These are phyloP conservation scores for Suillus brevipes DNA, from an alignment of 768 basidiomycete genomes.

Conservation along the genomic window DNA sequence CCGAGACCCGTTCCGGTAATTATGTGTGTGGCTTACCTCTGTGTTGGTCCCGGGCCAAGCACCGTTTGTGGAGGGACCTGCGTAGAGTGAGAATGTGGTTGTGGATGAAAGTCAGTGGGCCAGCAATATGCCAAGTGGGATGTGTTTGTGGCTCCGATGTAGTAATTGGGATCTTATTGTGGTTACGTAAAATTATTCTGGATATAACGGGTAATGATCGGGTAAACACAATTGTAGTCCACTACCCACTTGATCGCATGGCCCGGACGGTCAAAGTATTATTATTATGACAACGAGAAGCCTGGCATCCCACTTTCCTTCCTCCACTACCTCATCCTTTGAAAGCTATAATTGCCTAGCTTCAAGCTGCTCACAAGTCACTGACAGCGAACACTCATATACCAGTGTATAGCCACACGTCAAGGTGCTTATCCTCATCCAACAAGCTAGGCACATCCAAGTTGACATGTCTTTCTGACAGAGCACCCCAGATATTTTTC, in stretches of 20 bases:
- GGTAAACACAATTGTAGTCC: slow-evolving; percentile 25
- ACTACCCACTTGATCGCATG: neutral
- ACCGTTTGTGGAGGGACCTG: neutral
- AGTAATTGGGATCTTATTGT: slow-evolving; percentile 26
- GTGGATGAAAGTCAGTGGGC: neutral
- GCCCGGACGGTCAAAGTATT: neutral
- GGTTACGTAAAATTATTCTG: slow-evolving; percentile 7
- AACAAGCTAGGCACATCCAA: slow-evolving; percentile 4
- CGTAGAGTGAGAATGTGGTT: neutral
- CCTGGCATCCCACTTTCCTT: slow-evolving; percentile 9
- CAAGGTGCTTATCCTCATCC: slow-evolving; percentile 13
- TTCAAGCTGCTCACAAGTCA: neutral
- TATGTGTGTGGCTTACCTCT: neutral
- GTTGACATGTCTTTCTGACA: slow-evolving; percentile 1
- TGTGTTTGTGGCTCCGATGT: neutral
- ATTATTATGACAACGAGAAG: slow-evolving; percentile 6
- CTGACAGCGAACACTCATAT: neutral
- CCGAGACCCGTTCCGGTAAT: neutral
- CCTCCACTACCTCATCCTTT: slow-evolving; percentile 1
- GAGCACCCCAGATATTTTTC: neutral
- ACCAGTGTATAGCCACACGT: slow-evolving; percentile 12
- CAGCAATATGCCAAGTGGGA: neutral
- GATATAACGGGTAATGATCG: slow-evolving; percentile 21
- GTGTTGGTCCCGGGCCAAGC: neutral
- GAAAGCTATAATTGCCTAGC: neutral